Evolutionary conservation across 257 asterid genomes (phyloP), one percentile per base, ranked within the genome.

Genomic region (Solanum stenotomum): DNA sequence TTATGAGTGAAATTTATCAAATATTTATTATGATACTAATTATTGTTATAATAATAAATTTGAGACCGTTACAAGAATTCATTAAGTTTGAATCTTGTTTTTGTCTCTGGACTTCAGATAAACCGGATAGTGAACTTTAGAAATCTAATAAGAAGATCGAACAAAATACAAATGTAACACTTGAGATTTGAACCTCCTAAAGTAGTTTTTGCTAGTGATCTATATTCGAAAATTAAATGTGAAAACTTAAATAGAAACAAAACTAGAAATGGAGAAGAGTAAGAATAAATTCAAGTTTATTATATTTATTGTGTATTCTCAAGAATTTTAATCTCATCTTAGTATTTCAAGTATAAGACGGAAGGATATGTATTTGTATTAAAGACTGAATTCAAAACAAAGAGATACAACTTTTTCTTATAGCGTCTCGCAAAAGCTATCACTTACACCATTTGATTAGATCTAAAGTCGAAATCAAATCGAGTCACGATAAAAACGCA

Each of bases 71-170:
- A 13, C 1, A 67, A 6, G 10, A 67, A 67, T 6, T 29, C 22
- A 13, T 68, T 2, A 27, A 68, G 4, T 68, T 68, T 68, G 2
- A 12, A 68, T 27, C 10, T 12, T 67, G 35, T 25, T 11, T 27
- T 16, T 27, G 5, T 27, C 37, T 68, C 3, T 27, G 0, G 0
- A 13, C 11, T 2, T 12, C 0, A 15, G 5, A 13, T 68, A 12
- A 4, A 5, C 1, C 10, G 3, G 2, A 0, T 5, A 0, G 2
- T 23, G 2, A 22, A 40, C 29, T 23, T n/a, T 9, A 74, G 5
- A 20, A 74, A 2, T 34, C 27, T 35, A 75, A 10, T 35, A 20
- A 20, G 5, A 6, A 20, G 22, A 5, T 1, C 8, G 2, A 75
- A 1, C 2, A 34, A 37, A 11, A 75, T 23, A 11, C 10, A 37